Base-by-base conservation (phyloP, 1,284 basidiomycete species). In the Austroboletus rostrupii region DNA sequence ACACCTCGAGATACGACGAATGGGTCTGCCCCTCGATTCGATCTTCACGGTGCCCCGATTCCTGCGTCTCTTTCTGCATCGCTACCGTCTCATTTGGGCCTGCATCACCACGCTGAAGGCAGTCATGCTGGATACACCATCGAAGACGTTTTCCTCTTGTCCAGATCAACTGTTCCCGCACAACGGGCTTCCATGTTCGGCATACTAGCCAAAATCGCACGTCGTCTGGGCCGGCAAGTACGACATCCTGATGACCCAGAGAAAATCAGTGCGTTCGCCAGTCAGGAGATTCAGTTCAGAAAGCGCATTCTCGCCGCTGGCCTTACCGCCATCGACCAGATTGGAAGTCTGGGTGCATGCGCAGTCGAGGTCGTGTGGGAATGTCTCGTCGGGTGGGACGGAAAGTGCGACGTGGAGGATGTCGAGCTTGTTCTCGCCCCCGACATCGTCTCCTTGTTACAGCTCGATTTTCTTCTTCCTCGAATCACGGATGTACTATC, bases 41-140 rank as follows among this genome's bases (percentile, higher is more conserved):
- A 93, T 64, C 76, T 94, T 2, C 74, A 78, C 0, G 92, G 91
- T 6, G 72, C 70, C 5, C 77, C 80, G 0, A 83, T 95, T 16
- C 72, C 86, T 0, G 53, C 71, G 0, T 64, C 73, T 1, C 54
- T 80, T 2, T 77, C 80, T 2, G 65, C 72, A 0, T 71, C 71
- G 2, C 69, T 94, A 5, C 91, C 92, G 0, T 86, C 87, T 0
- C 85, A 92, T 67, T 76, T 92, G 2, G 94, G 94, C 1, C 73
- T 97, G 20, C 94, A 97, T 67, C 94, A 97, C 65, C 94, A 97
- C 53, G 82, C 90, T 0, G 88, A 92, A 50, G 84, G 85, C 19
- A 49, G 37, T 41, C 81, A 73, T 54, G 93, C 94, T 0, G 95
- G 94, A 0, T 97, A 97, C 67, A 94, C 91, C 0, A 70, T 96